A percentile compares a stretch with the other conserved stretches of the same genome.
Conservation (phyloP, 108 stramenopile genomes). For the Licmophora abbreviata region DNA sequence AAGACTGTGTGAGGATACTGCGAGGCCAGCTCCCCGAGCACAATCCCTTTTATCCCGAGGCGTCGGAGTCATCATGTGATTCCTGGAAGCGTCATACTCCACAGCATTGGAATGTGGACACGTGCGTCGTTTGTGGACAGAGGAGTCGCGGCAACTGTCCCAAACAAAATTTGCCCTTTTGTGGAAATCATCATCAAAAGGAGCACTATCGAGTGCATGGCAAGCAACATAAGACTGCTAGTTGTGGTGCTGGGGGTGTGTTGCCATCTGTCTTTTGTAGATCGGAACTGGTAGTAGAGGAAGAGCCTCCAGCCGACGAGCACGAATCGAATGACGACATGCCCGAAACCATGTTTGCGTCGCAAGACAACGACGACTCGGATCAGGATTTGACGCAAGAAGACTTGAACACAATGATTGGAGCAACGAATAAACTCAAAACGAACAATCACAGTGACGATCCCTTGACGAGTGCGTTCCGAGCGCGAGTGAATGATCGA, state of each 20-base stretch:
- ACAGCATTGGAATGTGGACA: constrained; percentile 35
- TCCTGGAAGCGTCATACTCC: constrained; percentile 53
- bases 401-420: constrained; percentile 65
- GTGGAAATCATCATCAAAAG: constrained; percentile 65
- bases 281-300: constrained; percentile 78
- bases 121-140: constrained; percentile 70
- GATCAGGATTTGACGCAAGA: constrained; percentile 69
- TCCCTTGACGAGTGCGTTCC: constrained; percentile 65
- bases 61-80: constrained; percentile 6
- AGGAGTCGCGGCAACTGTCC: constrained; percentile 56
- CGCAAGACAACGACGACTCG: constrained; percentile 24
- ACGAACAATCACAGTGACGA: no score
- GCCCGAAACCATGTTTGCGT: constrained; percentile 18
- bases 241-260: constrained; percentile 1
- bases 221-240: constrained; percentile 6
- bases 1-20: constrained; percentile 42
- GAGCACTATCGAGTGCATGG: constrained; percentile 44
- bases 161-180: constrained; percentile 49
- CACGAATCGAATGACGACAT: constrained; percentile 13
- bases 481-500: constrained; percentile 33
- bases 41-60: constrained; percentile 69
- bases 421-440: constrained; percentile 31
- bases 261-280: constrained; percentile 63
- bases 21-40: constrained; percentile 56
- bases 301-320: constrained; percentile 41